These are phyloP conservation scores for Lichina pygmaea DNA, from an alignment of 495 filamentous ascomycete species.

Conservation along the genomic window DNA sequence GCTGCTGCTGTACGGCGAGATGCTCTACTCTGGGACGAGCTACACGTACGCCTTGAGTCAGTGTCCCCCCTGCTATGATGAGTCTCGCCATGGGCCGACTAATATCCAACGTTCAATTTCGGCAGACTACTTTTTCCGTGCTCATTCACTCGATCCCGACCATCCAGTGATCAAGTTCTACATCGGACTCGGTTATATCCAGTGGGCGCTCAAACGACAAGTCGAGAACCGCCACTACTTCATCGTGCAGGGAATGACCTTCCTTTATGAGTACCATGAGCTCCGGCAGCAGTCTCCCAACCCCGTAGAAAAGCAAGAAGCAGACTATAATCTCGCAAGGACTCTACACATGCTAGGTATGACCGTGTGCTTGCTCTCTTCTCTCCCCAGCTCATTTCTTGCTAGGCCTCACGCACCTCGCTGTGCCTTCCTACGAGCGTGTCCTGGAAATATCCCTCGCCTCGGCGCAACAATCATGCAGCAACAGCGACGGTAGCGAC, in stretches of 20 bases:
- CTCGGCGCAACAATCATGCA: constrained; percentile 1
- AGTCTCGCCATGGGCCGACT: neutral
- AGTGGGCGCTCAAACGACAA: constrained; percentile 67
- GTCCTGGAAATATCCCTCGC: constrained; percentile 16
- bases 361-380: neutral
- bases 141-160: constrained; percentile 45
- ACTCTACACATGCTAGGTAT: constrained; percentile 46
- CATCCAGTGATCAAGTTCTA: constrained; percentile 55
- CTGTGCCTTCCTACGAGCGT: constrained; percentile 44
- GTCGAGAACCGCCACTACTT: constrained; percentile 71
- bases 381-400: neutral
- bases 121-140: constrained; percentile 63
- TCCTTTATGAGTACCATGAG: constrained; percentile 53
- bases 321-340: constrained; percentile 68
- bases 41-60: constrained; percentile 55
- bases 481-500: constrained; percentile 7
- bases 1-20: constrained; percentile 69
- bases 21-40: constrained; percentile 49
- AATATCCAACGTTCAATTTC: constrained; percentile 1
- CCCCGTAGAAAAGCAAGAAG: constrained; percentile 41
- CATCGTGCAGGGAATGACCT: constrained; percentile 58
- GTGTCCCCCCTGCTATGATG: constrained; percentile 2
- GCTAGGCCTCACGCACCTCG: constrained; percentile 37
- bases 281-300: constrained; percentile 15
- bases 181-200: constrained; percentile 49